These are phyloP conservation scores for Verticillium dahliae DNA, from an alignment of 2,329 filamentous ascomycete species.

Conservation along the genomic window DNA sequence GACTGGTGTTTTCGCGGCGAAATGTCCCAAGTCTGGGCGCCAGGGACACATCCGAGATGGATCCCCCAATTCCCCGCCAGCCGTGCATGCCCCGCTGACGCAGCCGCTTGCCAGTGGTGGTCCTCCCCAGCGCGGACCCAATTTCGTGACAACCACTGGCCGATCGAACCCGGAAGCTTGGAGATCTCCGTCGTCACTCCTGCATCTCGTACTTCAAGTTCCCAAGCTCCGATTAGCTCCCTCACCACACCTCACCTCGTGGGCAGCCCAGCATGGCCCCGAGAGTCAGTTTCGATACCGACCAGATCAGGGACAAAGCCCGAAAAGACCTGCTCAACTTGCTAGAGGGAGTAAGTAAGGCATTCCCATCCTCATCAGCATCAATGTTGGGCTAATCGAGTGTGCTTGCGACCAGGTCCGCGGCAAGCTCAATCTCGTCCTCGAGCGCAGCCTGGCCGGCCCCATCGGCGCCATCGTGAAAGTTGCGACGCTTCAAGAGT, in stretches of 20 bases:
- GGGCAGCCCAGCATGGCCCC: slow-evolving; percentile 61
- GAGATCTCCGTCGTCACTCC: slow-evolving; percentile 1
- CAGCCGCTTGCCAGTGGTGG: not conserved
- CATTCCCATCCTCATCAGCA: not conserved
- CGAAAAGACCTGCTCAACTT: slow-evolving; percentile 85
- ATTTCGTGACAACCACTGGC: not conserved
- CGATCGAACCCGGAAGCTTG: not conserved
- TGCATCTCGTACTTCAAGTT: slow-evolving; percentile 5
- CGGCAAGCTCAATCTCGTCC: slow-evolving; percentile 96
- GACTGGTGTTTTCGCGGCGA: no score
- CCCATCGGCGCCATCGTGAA: slow-evolving; percentile 89
- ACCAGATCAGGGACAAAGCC: slow-evolving; percentile 73
- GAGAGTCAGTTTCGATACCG: slow-evolving; percentile 63
- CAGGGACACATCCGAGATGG: not conserved
- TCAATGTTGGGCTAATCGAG: not conserved
- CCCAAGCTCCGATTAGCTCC: not conserved
- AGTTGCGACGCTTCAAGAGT: slow-evolving; percentile 90
- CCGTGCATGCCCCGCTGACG: not conserved
- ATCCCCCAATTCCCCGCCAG: not conserved
- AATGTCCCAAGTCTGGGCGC: no score
- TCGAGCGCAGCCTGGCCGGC: slow-evolving; percentile 85
- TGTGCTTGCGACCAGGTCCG: slow-evolving; percentile 59
- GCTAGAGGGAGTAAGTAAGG: slow-evolving; percentile 81
- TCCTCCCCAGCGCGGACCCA: not conserved
- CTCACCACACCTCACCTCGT: slow-evolving; percentile 19